phyloP scores from a whole-genome alignment of 805 yeast genomes.

The Hemisphaericaspora nanyangensis region DNA sequence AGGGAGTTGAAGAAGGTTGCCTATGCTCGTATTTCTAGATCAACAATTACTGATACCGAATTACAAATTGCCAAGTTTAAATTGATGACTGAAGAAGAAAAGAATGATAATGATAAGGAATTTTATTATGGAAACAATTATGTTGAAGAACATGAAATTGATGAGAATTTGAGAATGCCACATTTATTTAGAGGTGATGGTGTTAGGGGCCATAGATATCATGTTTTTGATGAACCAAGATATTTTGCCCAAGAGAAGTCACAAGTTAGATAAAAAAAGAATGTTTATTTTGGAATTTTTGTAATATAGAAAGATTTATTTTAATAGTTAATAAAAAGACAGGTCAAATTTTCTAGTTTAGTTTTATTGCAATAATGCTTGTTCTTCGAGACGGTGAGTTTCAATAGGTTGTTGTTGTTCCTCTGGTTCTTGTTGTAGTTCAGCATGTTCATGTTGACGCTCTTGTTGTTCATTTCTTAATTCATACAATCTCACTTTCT shows the following conservation, averaged over 20 bases:
- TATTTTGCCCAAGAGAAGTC: conserved; percentile 47
- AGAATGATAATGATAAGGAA: conserved; percentile 26
- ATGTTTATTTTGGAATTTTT: no score
- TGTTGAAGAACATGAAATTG: conserved; percentile 53
- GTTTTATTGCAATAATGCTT: conserved; percentile 2
- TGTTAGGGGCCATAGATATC: conserved; percentile 88
- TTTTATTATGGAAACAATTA: conserved; percentile 53
- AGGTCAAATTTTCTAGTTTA: no score
- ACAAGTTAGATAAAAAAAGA: conserved; percentile 3
- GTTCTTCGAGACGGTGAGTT: background rate
- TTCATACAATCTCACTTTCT: conserved; percentile 26
- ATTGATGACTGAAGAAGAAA: conserved; percentile 40
- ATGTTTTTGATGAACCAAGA: conserved; percentile 92
- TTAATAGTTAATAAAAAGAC: no score
- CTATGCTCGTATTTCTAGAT: conserved; percentile 89
- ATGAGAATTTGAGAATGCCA: conserved; percentile 72
- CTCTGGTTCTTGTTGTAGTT: background rate
- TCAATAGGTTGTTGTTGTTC: background rate
- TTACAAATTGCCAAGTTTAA: conserved; percentile 92
- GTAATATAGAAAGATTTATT: no score
- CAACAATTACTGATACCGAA: conserved; percentile 95
- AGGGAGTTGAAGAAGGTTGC: conserved; percentile 83
- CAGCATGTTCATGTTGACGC: conserved; percentile 1
- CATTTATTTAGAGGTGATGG: conserved; percentile 80
- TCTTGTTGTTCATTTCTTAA: conserved; percentile 8